A percentile compares a stretch with the other conserved stretches of the same genome.
Evolutionary conservation across 495 filamentous ascomycete genomes (phyloP).

Genomic region (Talaromyces trachyspermus): DNA sequence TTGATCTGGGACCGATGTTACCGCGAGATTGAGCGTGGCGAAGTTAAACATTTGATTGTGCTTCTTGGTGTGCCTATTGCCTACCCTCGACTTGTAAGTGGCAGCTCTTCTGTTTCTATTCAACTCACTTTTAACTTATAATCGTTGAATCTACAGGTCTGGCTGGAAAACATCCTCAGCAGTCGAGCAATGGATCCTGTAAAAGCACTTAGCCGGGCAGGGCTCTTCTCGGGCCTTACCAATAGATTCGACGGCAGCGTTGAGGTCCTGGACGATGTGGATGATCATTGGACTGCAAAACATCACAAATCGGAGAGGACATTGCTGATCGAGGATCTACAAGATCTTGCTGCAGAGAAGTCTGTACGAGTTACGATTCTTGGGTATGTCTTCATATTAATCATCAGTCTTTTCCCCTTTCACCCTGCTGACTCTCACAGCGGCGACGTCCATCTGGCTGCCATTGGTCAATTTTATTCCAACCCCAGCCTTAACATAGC

Average conservation of each 20-base stretch:
- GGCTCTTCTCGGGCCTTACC: conserved; percentile 71
- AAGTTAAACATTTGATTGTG: conserved; percentile 83
- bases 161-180: conserved; percentile 66
- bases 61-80: conserved; percentile 82
- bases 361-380: conserved; percentile 86
- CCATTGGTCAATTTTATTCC: conserved; percentile 89
- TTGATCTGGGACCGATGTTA: conserved; percentile 78
- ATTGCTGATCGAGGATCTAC: conserved; percentile 80
- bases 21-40: conserved; percentile 70
- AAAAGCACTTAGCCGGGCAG: conserved; percentile 78
- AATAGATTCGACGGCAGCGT: conserved; percentile 90
- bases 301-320: conserved; percentile 84
- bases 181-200: conserved; percentile 76
- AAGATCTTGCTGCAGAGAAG: conserved; percentile 83
- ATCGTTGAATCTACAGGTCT: conserved; percentile 39
- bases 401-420: background rate
- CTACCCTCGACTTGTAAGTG: conserved; percentile 74
- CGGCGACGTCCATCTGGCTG: conserved; percentile 90
- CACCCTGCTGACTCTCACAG: conserved; percentile 26
- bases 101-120: conserved; percentile 16
- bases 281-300: conserved; percentile 96
- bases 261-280: conserved; percentile 85
- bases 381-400: conserved; percentile 38
- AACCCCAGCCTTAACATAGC: conserved; percentile 69
- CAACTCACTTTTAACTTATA: background rate